Conservation (phyloP, 768 basidiomycete genomes). For the Lentinula edodes region DNA sequence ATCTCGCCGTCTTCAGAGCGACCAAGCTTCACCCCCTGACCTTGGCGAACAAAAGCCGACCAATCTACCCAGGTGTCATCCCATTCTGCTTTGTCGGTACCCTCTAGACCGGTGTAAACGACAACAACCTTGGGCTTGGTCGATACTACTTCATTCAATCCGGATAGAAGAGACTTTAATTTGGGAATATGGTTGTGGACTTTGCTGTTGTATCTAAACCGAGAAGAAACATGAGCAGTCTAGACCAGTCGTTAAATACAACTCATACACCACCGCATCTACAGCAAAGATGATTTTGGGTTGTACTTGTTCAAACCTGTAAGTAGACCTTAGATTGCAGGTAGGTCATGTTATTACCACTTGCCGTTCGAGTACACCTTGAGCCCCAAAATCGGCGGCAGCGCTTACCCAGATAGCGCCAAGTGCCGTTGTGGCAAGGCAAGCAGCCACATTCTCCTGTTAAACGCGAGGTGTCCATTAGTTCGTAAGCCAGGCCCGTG, state of each 20-base stretch:
- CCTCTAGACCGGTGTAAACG: constrained; percentile 39
- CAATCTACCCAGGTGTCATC: constrained; percentile 45
- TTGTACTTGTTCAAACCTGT: constrained; percentile 72
- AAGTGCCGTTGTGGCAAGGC: constrained; percentile 62
- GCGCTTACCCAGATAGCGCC: constrained; percentile 83
- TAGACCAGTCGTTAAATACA: not conserved
- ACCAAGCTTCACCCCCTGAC: constrained; percentile 40
- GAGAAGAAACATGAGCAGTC: not conserved
- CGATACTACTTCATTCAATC: constrained; percentile 33
- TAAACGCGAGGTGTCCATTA: constrained; percentile 10
- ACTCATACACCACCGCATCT: constrained; percentile 60
- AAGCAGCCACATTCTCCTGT: constrained; percentile 65
- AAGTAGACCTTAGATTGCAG: constrained; percentile 1
- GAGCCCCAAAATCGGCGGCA: constrained; percentile 77
- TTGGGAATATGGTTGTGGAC: constrained; percentile 64
- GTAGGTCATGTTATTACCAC: constrained; percentile 7
- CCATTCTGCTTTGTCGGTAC: constrained; percentile 32
- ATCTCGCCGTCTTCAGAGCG: constrained; percentile 53
- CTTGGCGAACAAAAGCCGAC: constrained; percentile 47
- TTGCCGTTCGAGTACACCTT: constrained; percentile 70
- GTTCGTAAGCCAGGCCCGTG: not conserved
- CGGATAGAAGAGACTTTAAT: constrained; percentile 48
- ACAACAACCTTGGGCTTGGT: constrained; percentile 49
- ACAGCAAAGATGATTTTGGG: constrained; percentile 70
- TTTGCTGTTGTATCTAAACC: constrained; percentile 62